A percentile compares a stretch with the other conserved stretches of the same genome.
Evolutionary conservation across 139 green algal species (phyloP).

Genomic region (Picochlorum sp.): DNA sequence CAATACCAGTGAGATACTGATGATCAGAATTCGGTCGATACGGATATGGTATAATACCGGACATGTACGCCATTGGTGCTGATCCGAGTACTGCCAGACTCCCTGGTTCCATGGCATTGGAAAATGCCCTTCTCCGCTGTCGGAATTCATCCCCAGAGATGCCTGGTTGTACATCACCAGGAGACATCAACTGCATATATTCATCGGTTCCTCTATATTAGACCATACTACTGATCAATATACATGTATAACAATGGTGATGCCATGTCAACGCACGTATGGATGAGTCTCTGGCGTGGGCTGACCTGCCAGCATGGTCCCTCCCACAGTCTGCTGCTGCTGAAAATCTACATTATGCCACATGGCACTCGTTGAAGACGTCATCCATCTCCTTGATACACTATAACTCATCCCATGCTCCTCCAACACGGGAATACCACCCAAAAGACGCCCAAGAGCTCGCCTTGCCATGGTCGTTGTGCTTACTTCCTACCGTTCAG

Average conservation of each 20-base stretch:
- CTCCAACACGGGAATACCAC: too few relatives aligned
- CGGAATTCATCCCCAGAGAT: constrained; percentile 47
- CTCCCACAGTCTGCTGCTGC: neutral
- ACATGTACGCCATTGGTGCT: constrained; percentile 49
- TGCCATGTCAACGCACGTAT: constrained; percentile 20
- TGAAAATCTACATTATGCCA: neutral
- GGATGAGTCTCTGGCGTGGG: constrained; percentile 46
- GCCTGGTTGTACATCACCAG: constrained; percentile 51
- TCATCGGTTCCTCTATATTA: neutral
- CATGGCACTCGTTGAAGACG: neutral
- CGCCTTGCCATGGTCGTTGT: too few relatives aligned
- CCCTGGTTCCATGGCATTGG: constrained; percentile 41
- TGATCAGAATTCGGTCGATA: constrained; percentile 80
- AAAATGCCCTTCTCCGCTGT: constrained; percentile 36
- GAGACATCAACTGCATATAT: constrained; percentile 3
- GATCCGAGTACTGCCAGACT: constrained; percentile 58
- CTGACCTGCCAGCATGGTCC: constrained; percentile 33
- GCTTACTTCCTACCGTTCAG: too few relatives aligned
- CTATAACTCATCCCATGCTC: too few relatives aligned
- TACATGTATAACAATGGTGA: neutral
- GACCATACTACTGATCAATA: too few relatives aligned
- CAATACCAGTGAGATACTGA: constrained; percentile 78
- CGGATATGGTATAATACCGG: constrained; percentile 72
- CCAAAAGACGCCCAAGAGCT: too few relatives aligned
- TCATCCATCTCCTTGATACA: too few relatives aligned